Percentiles rank a stretch among this genome's conserved stretches.
phyloP scores from a whole-genome alignment of 495 filamentous ascomycete genomes.

The Bacidia rubella region DNA sequence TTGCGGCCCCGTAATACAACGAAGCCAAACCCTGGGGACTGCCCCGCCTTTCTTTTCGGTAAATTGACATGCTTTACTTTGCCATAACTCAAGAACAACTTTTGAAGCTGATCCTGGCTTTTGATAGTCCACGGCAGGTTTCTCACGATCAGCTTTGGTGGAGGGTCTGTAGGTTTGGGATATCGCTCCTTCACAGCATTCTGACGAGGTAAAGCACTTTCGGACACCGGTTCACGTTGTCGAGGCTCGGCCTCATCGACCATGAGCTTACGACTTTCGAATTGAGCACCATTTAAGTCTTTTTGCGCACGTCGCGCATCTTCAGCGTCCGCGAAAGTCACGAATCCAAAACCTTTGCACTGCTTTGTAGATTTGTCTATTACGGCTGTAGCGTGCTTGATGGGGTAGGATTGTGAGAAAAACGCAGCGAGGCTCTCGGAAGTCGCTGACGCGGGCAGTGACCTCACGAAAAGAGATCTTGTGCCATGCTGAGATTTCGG shows the following conservation, averaged over 20 bases:
- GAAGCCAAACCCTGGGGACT: conserved; percentile 77
- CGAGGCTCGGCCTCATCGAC: conserved; percentile 81
- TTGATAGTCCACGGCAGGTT: conserved; percentile 97
- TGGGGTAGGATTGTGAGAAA: conserved; percentile 86
- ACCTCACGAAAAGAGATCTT: conserved; percentile 82
- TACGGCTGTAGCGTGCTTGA: conserved; percentile 88
- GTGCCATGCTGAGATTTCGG: conserved; percentile 12
- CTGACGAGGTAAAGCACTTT: conserved; percentile 18
- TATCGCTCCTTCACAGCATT: background rate
- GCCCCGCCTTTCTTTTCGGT: conserved; percentile 58
- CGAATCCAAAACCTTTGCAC: conserved; percentile 89
- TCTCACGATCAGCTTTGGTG: conserved; percentile 80
- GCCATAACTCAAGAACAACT: conserved; percentile 71
- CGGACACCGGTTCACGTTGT: conserved; percentile 41
- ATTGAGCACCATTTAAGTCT: conserved; percentile 57
- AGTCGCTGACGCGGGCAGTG: conserved; percentile 64
- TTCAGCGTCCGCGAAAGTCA: conserved; percentile 86
- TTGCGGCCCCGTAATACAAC: conserved; percentile 75
- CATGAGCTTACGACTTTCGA: conserved; percentile 67
- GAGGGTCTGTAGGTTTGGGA: conserved; percentile 27
- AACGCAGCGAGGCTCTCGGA: conserved; percentile 67
- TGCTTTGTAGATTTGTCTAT: conserved; percentile 65
- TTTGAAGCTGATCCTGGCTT: conserved; percentile 58
- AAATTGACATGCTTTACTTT: conserved; percentile 75
- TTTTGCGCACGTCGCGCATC: conserved; percentile 70